Evolutionary conservation across 805 yeast species (phyloP).

Genomic region (Metschnikowia gruessii): DNA sequence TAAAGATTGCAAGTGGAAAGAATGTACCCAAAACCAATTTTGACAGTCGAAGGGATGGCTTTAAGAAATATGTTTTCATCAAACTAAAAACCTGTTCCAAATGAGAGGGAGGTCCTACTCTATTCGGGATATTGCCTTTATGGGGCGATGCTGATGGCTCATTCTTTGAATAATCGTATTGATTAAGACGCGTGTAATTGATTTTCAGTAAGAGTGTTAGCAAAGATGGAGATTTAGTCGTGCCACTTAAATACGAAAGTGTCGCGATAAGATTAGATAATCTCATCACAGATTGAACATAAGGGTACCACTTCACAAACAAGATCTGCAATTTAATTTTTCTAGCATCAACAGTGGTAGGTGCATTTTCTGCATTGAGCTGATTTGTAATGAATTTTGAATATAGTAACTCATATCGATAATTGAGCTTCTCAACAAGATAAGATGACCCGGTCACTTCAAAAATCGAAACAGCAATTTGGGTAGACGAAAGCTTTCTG

Average conservation of each 20-base stretch:
- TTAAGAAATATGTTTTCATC: conserved; percentile 20
- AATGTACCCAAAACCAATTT: conserved; percentile 45
- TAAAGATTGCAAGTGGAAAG: conserved; percentile 79
- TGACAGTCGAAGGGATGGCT: conserved; percentile 33
- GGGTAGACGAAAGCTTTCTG: conserved; percentile 51
- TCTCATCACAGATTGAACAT: conserved; percentile 45
- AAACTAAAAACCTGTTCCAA: conserved; percentile 33
- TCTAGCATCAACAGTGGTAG: conserved; percentile 24
- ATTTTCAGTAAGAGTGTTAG: conserved; percentile 60
- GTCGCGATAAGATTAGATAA: conserved; percentile 54
- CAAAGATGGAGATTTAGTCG: conserved; percentile 58
- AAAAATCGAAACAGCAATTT: conserved; percentile 52
- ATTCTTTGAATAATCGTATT: conserved; percentile 45
- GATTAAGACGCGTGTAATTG: conserved; percentile 61
- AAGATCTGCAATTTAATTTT: conserved; percentile 32
- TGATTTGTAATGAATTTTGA: conserved; percentile 57
- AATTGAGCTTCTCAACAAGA: conserved; percentile 63
- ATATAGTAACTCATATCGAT: conserved; percentile 56
- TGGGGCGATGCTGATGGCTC: conserved; percentile 20
- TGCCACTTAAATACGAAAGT: conserved; percentile 65
- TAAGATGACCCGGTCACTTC: conserved; percentile 68
- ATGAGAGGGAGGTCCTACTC: conserved; percentile 42
- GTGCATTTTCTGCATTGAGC: conserved; percentile 25
- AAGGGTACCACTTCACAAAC: conserved; percentile 63
- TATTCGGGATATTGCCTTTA: conserved; percentile 19